A percentile compares a stretch with the other conserved stretches of the same genome.
Evolutionary conservation across 331 rosid species (phyloP).

Genomic region (Spiraea crenata): DNA sequence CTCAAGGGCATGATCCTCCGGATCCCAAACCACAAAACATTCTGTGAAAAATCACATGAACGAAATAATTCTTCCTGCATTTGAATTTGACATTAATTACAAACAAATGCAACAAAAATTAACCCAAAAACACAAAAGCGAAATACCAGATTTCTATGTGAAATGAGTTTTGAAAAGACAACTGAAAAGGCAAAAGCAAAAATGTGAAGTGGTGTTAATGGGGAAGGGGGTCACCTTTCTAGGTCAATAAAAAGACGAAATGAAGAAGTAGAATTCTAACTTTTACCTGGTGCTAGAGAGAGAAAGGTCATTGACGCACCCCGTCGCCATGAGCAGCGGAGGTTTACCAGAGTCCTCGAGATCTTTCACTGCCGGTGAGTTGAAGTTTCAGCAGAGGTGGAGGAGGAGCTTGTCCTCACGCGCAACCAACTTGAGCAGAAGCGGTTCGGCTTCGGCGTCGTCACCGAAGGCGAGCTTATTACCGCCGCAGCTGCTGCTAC

Average conservation of each 20-base stretch:
- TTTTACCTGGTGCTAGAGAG: constrained; percentile 37
- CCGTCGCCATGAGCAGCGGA: constrained; percentile 41
- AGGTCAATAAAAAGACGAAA: constrained; percentile 20
- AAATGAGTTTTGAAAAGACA: background rate
- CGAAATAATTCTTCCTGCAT: too few relatives aligned
- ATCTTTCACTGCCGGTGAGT: constrained; percentile 35
- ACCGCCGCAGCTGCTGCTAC: background rate
- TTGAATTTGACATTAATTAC: background rate
- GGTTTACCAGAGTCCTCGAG: constrained; percentile 28
- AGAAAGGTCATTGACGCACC: constrained; percentile 39
- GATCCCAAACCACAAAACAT: constrained; percentile 35
- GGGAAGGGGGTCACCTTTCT: constrained; percentile 21
- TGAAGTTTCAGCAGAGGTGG: constrained; percentile 39
- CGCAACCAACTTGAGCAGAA: constrained; percentile 18
- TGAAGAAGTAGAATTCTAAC: constrained; percentile 13
- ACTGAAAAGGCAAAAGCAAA: constrained; percentile 16
- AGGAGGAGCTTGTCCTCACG: constrained; percentile 30
- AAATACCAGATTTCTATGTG: too few relatives aligned
- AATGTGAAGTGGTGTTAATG: constrained; percentile 6
- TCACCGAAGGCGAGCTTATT: background rate
- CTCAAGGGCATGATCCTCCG: constrained; percentile 31
- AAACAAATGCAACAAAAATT: background rate
- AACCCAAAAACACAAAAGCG: too few relatives aligned
- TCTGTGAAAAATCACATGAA: constrained; percentile 25
- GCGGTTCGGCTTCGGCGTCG: constrained; percentile 15